These are phyloP conservation scores for Botrytis squamosa DNA, from an alignment of 2,329 filamentous ascomycete genomes.

Conservation along the genomic window DNA sequence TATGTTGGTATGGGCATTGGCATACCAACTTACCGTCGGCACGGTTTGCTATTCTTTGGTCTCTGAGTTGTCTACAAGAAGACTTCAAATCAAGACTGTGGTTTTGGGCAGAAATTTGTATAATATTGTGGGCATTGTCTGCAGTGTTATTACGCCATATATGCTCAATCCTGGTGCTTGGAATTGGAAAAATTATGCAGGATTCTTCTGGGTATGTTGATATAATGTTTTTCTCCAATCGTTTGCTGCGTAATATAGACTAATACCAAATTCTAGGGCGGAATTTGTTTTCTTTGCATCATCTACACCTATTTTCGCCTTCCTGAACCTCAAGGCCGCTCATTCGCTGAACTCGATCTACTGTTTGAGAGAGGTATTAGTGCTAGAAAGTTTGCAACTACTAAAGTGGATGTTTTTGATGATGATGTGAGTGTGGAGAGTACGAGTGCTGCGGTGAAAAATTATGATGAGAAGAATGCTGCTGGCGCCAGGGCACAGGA, in stretches of 20 bases:
- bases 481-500: neutral
- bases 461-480: constrained; percentile 67
- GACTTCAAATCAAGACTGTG: constrained; percentile 88
- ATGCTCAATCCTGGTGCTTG: constrained; percentile 87
- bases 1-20: constrained; percentile 79
- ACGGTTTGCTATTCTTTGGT: constrained; percentile 90
- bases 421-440: constrained; percentile 31
- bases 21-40: constrained; percentile 84
- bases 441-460: constrained; percentile 25
- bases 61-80: constrained; percentile 75
- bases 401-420: constrained; percentile 36
- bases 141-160: constrained; percentile 80
- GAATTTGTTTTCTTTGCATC: constrained; percentile 53
- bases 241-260: neutral
- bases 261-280: constrained; percentile 45
- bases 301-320: constrained; percentile 79
- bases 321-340: constrained; percentile 75
- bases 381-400: constrained; percentile 41
- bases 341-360: constrained; percentile 82
- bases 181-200: constrained; percentile 84
- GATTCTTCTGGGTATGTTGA: constrained; percentile 57
- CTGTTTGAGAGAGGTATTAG: constrained; percentile 71
- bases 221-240: constrained; percentile 40
- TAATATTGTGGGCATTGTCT: constrained; percentile 77
- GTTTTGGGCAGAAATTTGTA: constrained; percentile 74